These are phyloP conservation scores for Beauveria medogensis DNA, from an alignment of 2,329 filamentous ascomycete genomes.

Conservation along the genomic window DNA sequence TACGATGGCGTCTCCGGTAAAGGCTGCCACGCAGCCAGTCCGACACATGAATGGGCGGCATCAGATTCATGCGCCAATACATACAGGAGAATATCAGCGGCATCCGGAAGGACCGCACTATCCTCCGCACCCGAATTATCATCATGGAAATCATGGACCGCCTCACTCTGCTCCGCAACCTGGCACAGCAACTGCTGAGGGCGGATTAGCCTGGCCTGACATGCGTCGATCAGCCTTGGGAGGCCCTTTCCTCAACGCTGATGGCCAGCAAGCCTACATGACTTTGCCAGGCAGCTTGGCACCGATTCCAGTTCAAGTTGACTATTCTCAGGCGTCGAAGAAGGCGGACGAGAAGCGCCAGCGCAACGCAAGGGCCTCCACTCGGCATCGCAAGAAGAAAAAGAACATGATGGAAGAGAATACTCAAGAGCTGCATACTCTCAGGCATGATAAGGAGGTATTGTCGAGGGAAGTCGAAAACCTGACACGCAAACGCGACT, in stretches of 20 bases:
- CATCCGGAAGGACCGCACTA: neutral
- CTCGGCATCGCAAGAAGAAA: constrained; percentile 69
- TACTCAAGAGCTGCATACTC: constrained; percentile 56
- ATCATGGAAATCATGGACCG: constrained; percentile 9
- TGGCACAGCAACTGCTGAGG: constrained; percentile 17
- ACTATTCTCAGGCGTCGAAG: constrained; percentile 73
- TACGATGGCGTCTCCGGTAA: neutral
- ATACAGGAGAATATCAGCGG: neutral
- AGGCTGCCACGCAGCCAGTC: neutral
- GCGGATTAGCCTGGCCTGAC: constrained; percentile 24
- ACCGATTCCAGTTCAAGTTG: constrained; percentile 56
- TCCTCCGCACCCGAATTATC: constrained; percentile 12
- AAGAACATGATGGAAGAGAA: constrained; percentile 77
- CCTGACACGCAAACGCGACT: constrained; percentile 57
- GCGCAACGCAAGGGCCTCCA: constrained; percentile 78
- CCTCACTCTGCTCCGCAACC: constrained; percentile 17
- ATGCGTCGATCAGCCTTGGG: constrained; percentile 23
- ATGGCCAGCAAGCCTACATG: constrained; percentile 32
- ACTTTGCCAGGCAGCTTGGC: constrained; percentile 29
- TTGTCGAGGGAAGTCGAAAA: constrained; percentile 46
- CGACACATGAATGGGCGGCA: constrained; percentile 7
- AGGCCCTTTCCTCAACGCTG: constrained; percentile 19
- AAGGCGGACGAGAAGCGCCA: constrained; percentile 79
- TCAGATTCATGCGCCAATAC: neutral
- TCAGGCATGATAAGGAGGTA: constrained; percentile 63